Conservation (phyloP, 352 stramenopile genomes). For the Aphanomyces cochlioides region DNA sequence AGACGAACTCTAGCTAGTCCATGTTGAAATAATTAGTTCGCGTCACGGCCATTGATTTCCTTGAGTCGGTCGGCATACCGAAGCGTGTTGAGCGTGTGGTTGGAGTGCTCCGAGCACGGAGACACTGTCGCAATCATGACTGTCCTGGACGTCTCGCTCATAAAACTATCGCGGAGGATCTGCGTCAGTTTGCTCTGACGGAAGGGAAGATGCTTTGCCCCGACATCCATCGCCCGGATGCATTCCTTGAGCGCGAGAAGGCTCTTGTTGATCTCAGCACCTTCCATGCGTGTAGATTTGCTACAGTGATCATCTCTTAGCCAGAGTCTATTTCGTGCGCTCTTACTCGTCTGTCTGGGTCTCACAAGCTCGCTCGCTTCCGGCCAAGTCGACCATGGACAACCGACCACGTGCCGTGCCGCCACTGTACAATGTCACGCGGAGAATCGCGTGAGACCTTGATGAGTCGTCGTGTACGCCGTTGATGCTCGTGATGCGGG, state of each 20-base stretch:
- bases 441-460: conserved; percentile 88
- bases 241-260: conserved; percentile 96
- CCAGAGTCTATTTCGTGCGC: too few relatives aligned
- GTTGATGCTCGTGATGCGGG: conserved; percentile 93
- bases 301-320: conserved; percentile 20
- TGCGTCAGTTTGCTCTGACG: conserved; percentile 94
- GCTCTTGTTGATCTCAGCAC: conserved; percentile 96
- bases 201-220: conserved; percentile 88
- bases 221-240: conserved; percentile 91
- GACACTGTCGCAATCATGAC: conserved; percentile 95
- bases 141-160: conserved; percentile 87
- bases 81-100: conserved; percentile 96
- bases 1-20: conserved; percentile 16
- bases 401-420: conserved; percentile 42
- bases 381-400: conserved; percentile 91
- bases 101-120: conserved; percentile 89
- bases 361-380: conserved; percentile 91
- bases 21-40: background rate
- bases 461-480: conserved; percentile 91
- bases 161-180: conserved; percentile 88
- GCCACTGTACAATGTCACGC: conserved; percentile 64
- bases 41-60: conserved; percentile 51
- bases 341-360: conserved; percentile 79
- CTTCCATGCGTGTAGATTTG: conserved; percentile 91
- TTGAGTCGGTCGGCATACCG: conserved; percentile 95